phyloP scores from a whole-genome alignment of 371 early-diverging fungal genomes.

The Mortierella sp. region DNA sequence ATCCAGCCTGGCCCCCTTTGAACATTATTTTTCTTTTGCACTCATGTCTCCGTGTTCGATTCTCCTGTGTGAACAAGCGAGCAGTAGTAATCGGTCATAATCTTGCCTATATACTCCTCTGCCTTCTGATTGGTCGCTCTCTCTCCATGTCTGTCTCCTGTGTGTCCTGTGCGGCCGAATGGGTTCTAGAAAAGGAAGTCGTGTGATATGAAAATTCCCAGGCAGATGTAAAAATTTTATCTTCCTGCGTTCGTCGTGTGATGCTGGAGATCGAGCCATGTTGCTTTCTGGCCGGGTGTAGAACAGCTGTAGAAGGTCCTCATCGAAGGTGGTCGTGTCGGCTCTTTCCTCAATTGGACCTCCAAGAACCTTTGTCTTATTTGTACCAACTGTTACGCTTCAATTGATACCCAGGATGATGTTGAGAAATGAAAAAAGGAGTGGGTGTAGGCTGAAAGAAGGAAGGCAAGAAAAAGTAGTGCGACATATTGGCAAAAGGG shows the following conservation, averaged over 20 bases:
- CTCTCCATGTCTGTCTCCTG: neutral
- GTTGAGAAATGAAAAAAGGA: neutral
- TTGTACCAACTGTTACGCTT: neutral
- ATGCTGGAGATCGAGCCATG: neutral
- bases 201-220: constrained; percentile 27
- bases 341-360: neutral
- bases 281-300: neutral
- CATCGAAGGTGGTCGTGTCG: neutral
- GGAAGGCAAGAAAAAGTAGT: neutral
- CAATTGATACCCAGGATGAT: neutral
- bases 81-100: neutral
- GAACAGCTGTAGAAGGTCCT: neutral
- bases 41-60: neutral
- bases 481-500: neutral
- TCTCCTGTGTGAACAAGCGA: neutral
- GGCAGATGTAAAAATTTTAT: neutral
- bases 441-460: neutral
- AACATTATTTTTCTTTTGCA: neutral
- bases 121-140: neutral
- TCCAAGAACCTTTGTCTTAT: neutral
- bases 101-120: neutral
- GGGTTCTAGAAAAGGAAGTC: constrained; percentile 37
- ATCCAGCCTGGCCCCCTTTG: neutral
- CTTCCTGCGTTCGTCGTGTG: neutral
- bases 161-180: constrained; percentile 5